Conservation (phyloP, 2,329 filamentous ascomycete genomes). For the Stemphylium vesicarium region DNA sequence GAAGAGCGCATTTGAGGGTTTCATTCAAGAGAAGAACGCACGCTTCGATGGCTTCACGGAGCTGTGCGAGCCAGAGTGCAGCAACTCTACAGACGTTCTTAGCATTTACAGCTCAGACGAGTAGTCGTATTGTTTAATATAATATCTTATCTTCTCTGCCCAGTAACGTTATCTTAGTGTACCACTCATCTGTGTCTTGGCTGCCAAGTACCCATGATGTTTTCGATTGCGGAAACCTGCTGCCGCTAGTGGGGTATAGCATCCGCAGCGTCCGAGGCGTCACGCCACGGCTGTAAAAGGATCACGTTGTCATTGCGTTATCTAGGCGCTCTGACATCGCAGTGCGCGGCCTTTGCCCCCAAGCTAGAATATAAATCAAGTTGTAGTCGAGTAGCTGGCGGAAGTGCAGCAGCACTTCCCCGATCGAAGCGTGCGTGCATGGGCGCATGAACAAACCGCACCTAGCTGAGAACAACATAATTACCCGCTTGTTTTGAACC, state of each 20-base stretch:
- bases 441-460: too few species aligned
- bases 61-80: conserved; percentile 52
- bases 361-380: too few species aligned
- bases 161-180: not conserved
- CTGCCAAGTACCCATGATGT: conserved; percentile 3
- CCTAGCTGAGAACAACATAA: too few species aligned
- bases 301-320: not conserved
- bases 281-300: not conserved
- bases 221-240: not conserved
- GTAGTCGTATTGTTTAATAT: conserved; percentile 1
- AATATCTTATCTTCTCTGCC: not conserved
- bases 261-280: not conserved
- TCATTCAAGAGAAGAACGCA: conserved; percentile 52
- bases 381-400: too few species aligned
- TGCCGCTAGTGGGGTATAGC: not conserved
- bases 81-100: conserved; percentile 52
- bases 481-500: too few species aligned
- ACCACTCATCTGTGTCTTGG: not conserved
- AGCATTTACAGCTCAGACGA: conserved; percentile 20
- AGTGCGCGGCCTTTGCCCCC: too few species aligned
- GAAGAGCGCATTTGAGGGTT: conserved; percentile 51
- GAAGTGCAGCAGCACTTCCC: too few species aligned
- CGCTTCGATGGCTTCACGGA: conserved; percentile 53
- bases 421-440: too few species aligned
- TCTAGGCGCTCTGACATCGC: not conserved